Conservation (phyloP, 768 basidiomycete genomes). For the Naganishia randhawae region DNA sequence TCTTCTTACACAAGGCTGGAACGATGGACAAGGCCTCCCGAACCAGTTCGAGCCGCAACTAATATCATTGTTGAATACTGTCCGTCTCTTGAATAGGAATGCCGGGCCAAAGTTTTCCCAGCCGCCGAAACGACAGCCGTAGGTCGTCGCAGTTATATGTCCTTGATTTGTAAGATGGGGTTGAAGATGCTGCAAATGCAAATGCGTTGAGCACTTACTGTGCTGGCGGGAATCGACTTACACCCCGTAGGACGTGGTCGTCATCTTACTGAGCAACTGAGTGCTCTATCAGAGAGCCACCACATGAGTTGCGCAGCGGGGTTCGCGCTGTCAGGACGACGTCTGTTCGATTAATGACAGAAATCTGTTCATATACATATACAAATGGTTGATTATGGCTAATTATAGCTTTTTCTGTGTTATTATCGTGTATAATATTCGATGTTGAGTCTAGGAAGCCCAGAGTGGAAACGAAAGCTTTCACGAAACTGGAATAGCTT, state of each 20-base stretch:
- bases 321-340: not conserved
- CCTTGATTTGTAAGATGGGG: too few relatives aligned
- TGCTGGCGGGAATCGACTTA: too few relatives aligned
- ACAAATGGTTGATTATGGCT: not conserved
- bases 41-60: constrained; percentile 86
- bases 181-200: too few relatives aligned
- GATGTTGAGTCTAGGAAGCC: too few relatives aligned
- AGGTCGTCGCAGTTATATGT: not conserved
- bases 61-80: constrained; percentile 86
- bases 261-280: too few relatives aligned
- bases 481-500: too few relatives aligned
- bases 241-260: too few relatives aligned
- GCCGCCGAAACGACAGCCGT: constrained; percentile 3
- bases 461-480: too few relatives aligned
- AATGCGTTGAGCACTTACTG: too few relatives aligned
- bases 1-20: constrained; percentile 66
- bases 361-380: not conserved
- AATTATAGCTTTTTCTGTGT: not conserved
- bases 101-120: constrained; percentile 34
- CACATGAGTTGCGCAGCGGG: too few relatives aligned
- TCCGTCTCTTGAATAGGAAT: constrained; percentile 81
- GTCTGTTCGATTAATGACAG: too few relatives aligned
- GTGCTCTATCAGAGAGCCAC: too few relatives aligned
- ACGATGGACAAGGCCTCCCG: constrained; percentile 61
- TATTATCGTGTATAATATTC: not conserved